Base-by-base conservation (phyloP, 345 rosid species). In the Camelina hispida region DNA sequence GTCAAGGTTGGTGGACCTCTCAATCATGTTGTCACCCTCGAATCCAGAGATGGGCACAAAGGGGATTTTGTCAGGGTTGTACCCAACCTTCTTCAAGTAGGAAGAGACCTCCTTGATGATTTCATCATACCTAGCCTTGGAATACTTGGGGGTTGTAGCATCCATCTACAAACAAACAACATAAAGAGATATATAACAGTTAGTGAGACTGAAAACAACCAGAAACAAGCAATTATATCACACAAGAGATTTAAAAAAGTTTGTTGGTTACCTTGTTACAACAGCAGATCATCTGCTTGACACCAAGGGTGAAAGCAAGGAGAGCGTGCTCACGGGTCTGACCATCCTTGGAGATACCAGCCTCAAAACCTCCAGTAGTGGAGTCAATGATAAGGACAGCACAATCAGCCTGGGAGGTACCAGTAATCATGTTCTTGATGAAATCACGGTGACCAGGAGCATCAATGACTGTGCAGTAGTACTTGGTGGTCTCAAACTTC, bases 301-400 rank as follows among this genome's bases (percentile, higher is more conserved):
- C 97, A 84, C 96, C 97, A n/a, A 90, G 97, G 55, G 97, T 92
- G 81, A 92, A 92, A 0, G 97, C 97, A 67, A 92, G 97, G 0
- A 92, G 78, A 37, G 96, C 94, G 35, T 88, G 98, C 80, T 93
- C 91, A 61, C 93, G 93, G 50, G 94, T 89, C 84, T 89, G 94
- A 2, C 94, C 94, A 55, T 89, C 94, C 86, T 89, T 89, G 14
- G 94, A 89, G 66, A 89, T 87, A 85, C 91, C 94, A 64, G 94
- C 94, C 74, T 89, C 92, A 58, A 89, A 89, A 79, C 95, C 95
- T 53, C 95, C 95, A 52, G 95, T 89, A 60, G 96, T 89, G 54
- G 93, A 89, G 75, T 89, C 92, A 11, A 89, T 89, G 73, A 89
- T 89, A 2, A 89, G 86, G 13, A 89, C 87, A 6, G 96, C 96